Conservation (phyloP, 139 green algal genomes). For the Coelastrella sp. region DNA sequence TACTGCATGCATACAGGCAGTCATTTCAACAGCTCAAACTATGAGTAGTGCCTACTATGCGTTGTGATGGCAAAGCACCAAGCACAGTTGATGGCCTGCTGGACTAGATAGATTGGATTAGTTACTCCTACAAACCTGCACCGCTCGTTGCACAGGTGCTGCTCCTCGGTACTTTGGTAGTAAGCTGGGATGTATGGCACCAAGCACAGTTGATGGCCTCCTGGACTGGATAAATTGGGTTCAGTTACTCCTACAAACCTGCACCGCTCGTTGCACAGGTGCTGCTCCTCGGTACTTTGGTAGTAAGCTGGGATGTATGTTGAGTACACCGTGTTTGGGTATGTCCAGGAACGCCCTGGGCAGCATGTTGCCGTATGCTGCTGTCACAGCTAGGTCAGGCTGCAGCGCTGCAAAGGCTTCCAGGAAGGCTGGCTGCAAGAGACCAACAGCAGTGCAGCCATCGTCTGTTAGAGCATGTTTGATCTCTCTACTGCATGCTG, state of each 20-base stretch:
- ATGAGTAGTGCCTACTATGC: too few species aligned
- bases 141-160: slow-evolving; percentile 93
- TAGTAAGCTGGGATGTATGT: slow-evolving; percentile 97
- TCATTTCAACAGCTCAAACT: too few species aligned
- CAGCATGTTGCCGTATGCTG: slow-evolving; percentile 98
- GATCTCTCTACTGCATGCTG: too few species aligned
- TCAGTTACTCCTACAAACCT: slow-evolving; percentile 46
- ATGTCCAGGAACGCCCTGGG: slow-evolving; percentile 92
- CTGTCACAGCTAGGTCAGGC: slow-evolving; percentile 96
- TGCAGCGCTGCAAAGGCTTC: slow-evolving; percentile 68
- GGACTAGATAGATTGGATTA: too few species aligned
- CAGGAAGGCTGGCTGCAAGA: slow-evolving; percentile 80
- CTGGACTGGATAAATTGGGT: too few species aligned
- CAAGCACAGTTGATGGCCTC: too few species aligned
- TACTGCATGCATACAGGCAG: too few species aligned
- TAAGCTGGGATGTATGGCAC: slow-evolving; percentile 96
- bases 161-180: slow-evolving; percentile 95
- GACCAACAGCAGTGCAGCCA: not conserved
- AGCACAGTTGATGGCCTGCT: too few species aligned
- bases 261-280: slow-evolving; percentile 91
- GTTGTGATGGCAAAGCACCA: too few species aligned
- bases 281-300: slow-evolving; percentile 94
- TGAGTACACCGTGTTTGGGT: slow-evolving; percentile 91
- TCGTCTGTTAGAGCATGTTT: too few species aligned
- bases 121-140: slow-evolving; percentile 54